phyloP scores from a whole-genome alignment of 768 basidiomycete species.

The Tremella mesenterica region DNA sequence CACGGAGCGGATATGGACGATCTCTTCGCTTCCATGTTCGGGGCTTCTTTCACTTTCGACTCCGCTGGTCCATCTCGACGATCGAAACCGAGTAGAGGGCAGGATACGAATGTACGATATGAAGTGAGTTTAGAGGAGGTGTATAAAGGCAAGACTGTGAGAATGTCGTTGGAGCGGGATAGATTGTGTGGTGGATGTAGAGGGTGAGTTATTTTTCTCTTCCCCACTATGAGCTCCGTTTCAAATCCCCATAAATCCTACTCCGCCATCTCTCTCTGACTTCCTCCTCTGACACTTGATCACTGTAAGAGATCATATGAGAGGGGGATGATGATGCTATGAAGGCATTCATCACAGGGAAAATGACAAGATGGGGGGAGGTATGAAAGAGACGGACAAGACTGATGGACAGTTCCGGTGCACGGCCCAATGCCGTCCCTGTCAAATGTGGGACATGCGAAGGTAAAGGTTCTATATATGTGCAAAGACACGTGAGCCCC shows the following conservation, averaged over 20 bases:
- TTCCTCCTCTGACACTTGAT: too few relatives aligned
- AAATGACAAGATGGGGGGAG: too few relatives aligned
- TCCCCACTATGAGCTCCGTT: neutral
- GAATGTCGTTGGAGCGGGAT: constrained; percentile 81
- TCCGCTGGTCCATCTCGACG: constrained; percentile 49
- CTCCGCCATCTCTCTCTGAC: too few relatives aligned
- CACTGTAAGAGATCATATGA: too few relatives aligned
- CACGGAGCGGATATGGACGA: constrained; percentile 45
- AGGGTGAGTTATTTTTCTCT: constrained; percentile 53
- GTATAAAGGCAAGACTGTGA: constrained; percentile 81
- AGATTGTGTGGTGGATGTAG: constrained; percentile 67
- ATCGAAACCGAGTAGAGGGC: constrained; percentile 22
- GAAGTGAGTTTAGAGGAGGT: constrained; percentile 84
- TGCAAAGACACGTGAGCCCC: constrained; percentile 43
- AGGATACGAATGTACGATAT: constrained; percentile 46
- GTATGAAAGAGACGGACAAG: too few relatives aligned
- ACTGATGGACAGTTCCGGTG: constrained; percentile 58
- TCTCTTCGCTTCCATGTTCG: constrained; percentile 44
- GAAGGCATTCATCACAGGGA: too few relatives aligned
- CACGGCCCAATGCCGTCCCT: constrained; percentile 71
- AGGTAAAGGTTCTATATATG: constrained; percentile 58
- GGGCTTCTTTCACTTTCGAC: constrained; percentile 14
- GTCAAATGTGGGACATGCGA: constrained; percentile 71
- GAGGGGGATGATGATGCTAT: too few relatives aligned
- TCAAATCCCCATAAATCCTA: neutral